Base-by-base conservation (phyloP, 2,329 filamentous ascomycete genomes). In the Sarocladium oryzae region DNA sequence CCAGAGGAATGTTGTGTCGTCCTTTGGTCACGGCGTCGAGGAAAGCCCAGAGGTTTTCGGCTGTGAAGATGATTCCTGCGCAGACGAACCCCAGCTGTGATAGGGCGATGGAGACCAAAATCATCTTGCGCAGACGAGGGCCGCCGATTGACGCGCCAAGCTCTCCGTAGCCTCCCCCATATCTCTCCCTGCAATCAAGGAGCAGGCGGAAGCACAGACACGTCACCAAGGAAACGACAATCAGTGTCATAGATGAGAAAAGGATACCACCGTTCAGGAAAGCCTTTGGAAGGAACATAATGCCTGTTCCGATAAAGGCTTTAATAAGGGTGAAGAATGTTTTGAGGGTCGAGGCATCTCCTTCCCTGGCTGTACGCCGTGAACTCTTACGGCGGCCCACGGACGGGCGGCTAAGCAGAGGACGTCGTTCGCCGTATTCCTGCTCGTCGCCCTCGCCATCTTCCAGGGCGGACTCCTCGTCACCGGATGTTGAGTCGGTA, bases 81-180 rank as follows among this genome's bases (percentile, higher is more conserved):
- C 86, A 90, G 37, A 90, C 86, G 56, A 90, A 90, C 2, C 86
- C 86, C 13, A 90, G 72, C 63, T 90, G 86, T 0, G 86, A 89
- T 10, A 90, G 74, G 1, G 83, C 80, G 62, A 90, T 85, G 11
- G 85, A 89, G 0, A 69, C 72, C 8, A 90, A 75, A 49, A 90
- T 85, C 32, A 90, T 67, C 18, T 71, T 71, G 52, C 86, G 78
- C 62, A 89, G 78, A 52, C 70, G 74, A 4, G 72, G 72, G 0
- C 86, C 86, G 8, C 79, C 76, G 56, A 89, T 84, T 3, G 78
- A 74, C 49, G 79, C 74, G 9, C 86, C 86, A 10, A 90, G 74
- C 51, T 90, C 86, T 62, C 86, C 86, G 61, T 90, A 90, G 56
- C 86, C 83, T 15, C 84, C 85, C 9, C 84, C 82, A 53, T 82